phyloP scores from a whole-genome alignment of 371 early-diverging fungal species.

The Cokeromyces recurvatus region DNA sequence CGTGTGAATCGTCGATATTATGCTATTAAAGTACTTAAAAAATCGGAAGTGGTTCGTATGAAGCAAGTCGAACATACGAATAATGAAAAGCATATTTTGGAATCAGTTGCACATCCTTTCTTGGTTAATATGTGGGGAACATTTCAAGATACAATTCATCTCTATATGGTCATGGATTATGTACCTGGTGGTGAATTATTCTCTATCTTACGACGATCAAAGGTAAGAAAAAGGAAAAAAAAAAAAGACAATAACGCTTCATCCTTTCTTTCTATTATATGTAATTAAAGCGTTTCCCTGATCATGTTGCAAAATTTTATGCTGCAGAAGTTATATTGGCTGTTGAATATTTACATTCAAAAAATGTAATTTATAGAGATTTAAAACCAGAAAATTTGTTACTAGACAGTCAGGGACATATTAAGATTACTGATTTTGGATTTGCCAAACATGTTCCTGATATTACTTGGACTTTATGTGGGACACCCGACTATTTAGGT shows the following conservation, averaged over 20 bases:
- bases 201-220: no score
- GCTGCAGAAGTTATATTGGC: conserved; percentile 72
- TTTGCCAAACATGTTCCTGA: conserved; percentile 96
- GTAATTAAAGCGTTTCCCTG: conserved; percentile 69
- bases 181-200: no score
- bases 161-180: no score
- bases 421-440: conserved; percentile 98
- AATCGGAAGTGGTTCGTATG: conserved; percentile 88
- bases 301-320: conserved; percentile 84
- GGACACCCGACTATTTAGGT: conserved; percentile 96
- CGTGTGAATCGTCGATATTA: conserved; percentile 76
- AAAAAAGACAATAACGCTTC: no score
- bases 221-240: no score
- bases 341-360: conserved; percentile 87
- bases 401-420: conserved; percentile 84
- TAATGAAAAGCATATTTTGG: conserved; percentile 94
- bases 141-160: conserved; percentile 88
- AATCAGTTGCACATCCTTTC: conserved; percentile 86
- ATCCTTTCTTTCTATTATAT: no score
- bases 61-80: conserved; percentile 98
- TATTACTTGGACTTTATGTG: conserved; percentile 95
- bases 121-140: conserved; percentile 91
- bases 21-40: conserved; percentile 97
- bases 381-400: conserved; percentile 93
- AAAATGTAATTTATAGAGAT: conserved; percentile 91